Evolutionary conservation across 2,329 filamentous ascomycete species (phyloP), one percentile per base, ranked within the genome.

Genomic region (Botrytis cinerea): DNA sequence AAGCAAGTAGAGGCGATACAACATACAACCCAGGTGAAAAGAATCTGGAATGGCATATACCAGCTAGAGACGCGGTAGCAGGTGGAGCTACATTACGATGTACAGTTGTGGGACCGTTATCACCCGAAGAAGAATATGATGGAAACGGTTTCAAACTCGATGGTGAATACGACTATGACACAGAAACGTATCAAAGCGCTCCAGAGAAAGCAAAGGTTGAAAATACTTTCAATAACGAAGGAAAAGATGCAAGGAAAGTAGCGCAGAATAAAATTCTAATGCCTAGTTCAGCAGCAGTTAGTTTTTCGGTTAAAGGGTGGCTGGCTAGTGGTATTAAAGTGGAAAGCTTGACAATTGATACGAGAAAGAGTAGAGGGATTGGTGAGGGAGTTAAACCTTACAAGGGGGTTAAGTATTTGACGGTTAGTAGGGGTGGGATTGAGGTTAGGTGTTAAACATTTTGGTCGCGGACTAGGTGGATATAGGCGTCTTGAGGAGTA

Each of bases 381-480:
- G 94, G 94, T 0, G 94, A 97, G 77, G 90, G 92, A 3, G 90
- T 98, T 57, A 97, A 94, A 83, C 96, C 96, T 38, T 98, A 97
- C 83, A 99, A 98, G 84, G 96, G 96, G 1, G 96, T 99, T 77
- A 99, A 99, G 84, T 99, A 99, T 83, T 82, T 99, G 78, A 98
- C 95, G 25, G 85, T 91, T 67, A 91, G 89, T 79, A 89, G 89
- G 75, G 87, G 87, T 22, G 90, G 89, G 35, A 85, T 91, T 60
- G 90, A 92, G 82, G 86, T 90, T 77, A 84, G 90, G 78, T 91
- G 89, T 80, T 82, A 69, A 51, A 67, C 46, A 63, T 70, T 54
- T 69, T 35, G 45, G 57, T 46, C 28, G 54, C 20, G 68, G 20
- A 59, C 64, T 22, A 46, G 70, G 57, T 59, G 60, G 60, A 62